Conservation (phyloP, 139 green algal genomes). For the Chlorella vulgaris region DNA sequence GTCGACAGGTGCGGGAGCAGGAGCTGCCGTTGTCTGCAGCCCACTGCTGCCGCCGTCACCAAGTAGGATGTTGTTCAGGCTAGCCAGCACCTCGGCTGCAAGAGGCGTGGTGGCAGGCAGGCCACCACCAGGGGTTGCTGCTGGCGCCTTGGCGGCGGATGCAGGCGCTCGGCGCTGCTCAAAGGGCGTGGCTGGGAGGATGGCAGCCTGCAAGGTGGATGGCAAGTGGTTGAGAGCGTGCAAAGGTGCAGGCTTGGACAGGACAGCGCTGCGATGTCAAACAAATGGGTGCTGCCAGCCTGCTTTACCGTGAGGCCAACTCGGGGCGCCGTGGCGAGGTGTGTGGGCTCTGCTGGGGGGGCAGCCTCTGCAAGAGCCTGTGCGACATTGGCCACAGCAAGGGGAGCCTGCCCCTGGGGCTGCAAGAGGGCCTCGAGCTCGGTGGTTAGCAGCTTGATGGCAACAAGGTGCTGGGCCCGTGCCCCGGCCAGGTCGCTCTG, state of each 20-base stretch:
- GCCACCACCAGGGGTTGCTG: neutral
- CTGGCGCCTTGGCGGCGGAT: conserved; percentile 8
- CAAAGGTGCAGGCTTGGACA: no score
- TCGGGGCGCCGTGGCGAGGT: no score
- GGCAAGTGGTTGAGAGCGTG: no score
- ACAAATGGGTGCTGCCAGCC: no score
- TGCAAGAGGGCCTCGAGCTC: conserved; percentile 25
- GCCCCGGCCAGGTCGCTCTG: neutral
- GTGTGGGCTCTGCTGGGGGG: no score
- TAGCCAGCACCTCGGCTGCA: conserved; percentile 42
- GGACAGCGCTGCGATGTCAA: no score
- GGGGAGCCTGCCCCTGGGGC: neutral
- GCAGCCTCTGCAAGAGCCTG: neutral
- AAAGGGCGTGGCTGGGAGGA: conserved; percentile 34
- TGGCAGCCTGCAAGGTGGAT: no score
- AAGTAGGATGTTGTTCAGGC: conserved; percentile 5
- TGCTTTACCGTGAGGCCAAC: no score
- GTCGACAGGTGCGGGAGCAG: neutral
- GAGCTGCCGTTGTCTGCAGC: neutral
- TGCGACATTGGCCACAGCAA: neutral
- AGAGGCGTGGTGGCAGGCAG: conserved; percentile 40
- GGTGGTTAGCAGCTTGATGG: neutral
- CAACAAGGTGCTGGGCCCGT: neutral
- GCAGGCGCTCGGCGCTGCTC: conserved; percentile 7
- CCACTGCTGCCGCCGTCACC: neutral